Base-by-base conservation (phyloP, 2,329 filamentous ascomycete species). In the Colletotrichum spinosum region DNA sequence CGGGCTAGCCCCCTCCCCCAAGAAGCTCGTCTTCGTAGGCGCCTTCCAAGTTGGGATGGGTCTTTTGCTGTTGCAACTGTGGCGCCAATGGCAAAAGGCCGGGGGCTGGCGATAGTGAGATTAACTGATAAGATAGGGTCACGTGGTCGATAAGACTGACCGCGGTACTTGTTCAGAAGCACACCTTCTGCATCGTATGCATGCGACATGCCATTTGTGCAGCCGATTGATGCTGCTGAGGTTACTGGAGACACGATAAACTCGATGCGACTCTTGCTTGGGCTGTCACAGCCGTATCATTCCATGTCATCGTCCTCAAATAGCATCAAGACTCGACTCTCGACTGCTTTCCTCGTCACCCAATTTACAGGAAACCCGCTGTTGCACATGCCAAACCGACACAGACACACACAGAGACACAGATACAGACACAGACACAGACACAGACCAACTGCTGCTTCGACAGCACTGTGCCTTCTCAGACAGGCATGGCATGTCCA, bases 31-130 rank as follows among this genome's bases (percentile, higher is more conserved):
- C 45, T 15, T 65, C 37, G 49, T 58, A 50, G n/a, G 64, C 64
- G 64, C 64, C 64, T 67, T 67, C 64, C 64, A 42, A 65, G 54
- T 65, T 67, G 60, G 64, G 64, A 45, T 55, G 64, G 50, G 25
- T 42, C 39, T 45, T 65, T 11, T 45, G 50, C 53, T 52, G 41
- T 65, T 46, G 60, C 54, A 67, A 65, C 44, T 57, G 54, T 55
- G 54, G 42, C 60, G 60, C 64, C 60, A 65, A 64, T 60, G 54
- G 25, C 25, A 25, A 25, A 67, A 41, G 8, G 44, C 49, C n/a
- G 41, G 39, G 8, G 8, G 38, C n/a, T 11, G 35, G 49, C 44
- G 60, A 60, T 65, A 64, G n/a, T 25, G 25, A 25, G 25, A 25
- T 25, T 4, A 5, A 25, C 41, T 44, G 33, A 13, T 37, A n/a